A percentile compares a stretch with the other conserved stretches of the same genome.
These are phyloP conservation scores for Cryptosporidium sp. DNA, from an alignment of 169 alveolate species.

Conservation along the genomic window DNA sequence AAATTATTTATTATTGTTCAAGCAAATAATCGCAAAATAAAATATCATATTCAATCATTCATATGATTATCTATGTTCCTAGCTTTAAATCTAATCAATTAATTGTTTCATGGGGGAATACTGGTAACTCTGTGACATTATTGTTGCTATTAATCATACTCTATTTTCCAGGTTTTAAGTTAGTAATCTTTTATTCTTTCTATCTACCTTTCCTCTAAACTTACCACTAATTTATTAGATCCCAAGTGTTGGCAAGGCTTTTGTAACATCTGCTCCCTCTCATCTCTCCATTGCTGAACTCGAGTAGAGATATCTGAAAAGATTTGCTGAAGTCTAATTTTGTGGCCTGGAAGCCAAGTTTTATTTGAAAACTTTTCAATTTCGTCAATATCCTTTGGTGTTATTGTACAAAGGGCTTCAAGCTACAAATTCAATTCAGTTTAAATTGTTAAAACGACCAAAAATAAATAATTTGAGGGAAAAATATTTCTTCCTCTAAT, in stretches of 20 bases:
- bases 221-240: slow-evolving; percentile 54
- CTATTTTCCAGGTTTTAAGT: slow-evolving; percentile 1
- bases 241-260: slow-evolving; percentile 67
- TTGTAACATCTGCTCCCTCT: slow-evolving; percentile 36
- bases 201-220: neutral
- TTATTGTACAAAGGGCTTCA: slow-evolving; percentile 69
- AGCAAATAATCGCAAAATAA: neutral
- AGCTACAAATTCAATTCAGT: slow-evolving; percentile 8
- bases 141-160: slow-evolving; percentile 26
- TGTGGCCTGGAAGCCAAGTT: slow-evolving; percentile 74
- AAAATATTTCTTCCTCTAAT: neutral
- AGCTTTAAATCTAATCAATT: slow-evolving; percentile 27
- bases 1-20: neutral
- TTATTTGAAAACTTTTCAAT: slow-evolving; percentile 54
- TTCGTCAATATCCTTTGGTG: slow-evolving; percentile 46
- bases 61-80: neutral
- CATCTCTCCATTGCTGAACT: slow-evolving; percentile 74
- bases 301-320: slow-evolving; percentile 56
- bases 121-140: slow-evolving; percentile 44
- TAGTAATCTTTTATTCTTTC: neutral
- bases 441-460: neutral
- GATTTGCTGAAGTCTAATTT: slow-evolving; percentile 68
- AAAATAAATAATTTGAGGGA: neutral
- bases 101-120: slow-evolving; percentile 23
- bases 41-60: neutral